Base-by-base conservation (phyloP, 805 yeast genomes). In the Nakazawaea anatomiae region DNA sequence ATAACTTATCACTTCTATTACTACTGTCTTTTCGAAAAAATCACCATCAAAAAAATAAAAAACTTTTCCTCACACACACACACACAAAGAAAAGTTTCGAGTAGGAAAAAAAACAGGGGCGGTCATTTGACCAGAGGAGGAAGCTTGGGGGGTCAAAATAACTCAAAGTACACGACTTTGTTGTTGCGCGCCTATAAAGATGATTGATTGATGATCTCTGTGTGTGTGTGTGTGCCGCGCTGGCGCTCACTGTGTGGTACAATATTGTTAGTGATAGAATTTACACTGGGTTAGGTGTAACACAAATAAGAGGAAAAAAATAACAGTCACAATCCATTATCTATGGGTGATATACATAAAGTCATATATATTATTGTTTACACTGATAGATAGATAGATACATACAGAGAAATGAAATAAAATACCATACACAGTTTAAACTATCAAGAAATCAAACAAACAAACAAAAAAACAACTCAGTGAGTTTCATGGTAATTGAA, bases 401-500 rank as follows among this genome's bases (percentile, higher is more conserved):
- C n/a, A n/a, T 18, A 18, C 25, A 18, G 3, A 18, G 25, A 18
- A 18, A 18, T 18, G 25, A 18, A 18, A 18, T 18, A 18, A 18
- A 18, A 18, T 18, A 18, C 25, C 25, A 18, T 18, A 18, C 25
- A 18, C 25, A 18, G 25, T 18, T 18, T 18, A 18, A 18, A 18
- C 3, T 18, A 18, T 18, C 25, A 18, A 18, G 3, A 18, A 18
- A 18, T 18, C 36, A 34, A 34, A 34, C 3, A 25, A 41, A n/a
- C n/a, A n/a, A 9, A 39, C 43, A 46, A 32, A 38, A 38, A 11
- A 5, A 18, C 7, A 18, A 2, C 25, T 40, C 18, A 44, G 29
- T 50, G 14, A 36, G 49, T 36, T 18, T 43, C 30, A 12, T 41
- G 41, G 51, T 69, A 72, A 53, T 64, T 69, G 60, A 73, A 69